Conservation (phyloP, 768 basidiomycete genomes). For the Mycena haematopus region DNA sequence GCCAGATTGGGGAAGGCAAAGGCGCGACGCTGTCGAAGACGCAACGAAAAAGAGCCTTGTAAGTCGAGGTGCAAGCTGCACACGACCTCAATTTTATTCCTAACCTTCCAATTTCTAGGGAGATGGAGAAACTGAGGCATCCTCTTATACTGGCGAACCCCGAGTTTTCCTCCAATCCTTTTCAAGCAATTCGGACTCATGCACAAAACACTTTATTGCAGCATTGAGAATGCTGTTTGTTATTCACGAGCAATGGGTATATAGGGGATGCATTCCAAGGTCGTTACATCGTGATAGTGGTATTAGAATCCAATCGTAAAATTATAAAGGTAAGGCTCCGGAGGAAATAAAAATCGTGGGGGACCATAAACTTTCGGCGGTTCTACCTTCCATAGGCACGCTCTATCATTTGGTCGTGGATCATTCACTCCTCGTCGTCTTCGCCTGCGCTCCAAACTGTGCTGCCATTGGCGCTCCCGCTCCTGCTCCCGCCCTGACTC, state of each 20-base stretch:
- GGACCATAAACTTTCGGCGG: slow-evolving; percentile 6
- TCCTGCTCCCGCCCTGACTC: slow-evolving; percentile 70
- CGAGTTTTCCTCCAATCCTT: slow-evolving; percentile 71
- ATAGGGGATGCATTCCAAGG: slow-evolving; percentile 11
- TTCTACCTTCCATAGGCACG: slow-evolving; percentile 8
- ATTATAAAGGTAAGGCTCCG: slow-evolving; percentile 17
- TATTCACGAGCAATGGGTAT: slow-evolving; percentile 25
- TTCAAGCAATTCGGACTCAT: slow-evolving; percentile 79
- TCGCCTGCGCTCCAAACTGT: slow-evolving; percentile 89
- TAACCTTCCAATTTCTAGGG: slow-evolving; percentile 44
- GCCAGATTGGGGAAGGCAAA: slow-evolving; percentile 74
- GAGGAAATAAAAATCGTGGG: slow-evolving; percentile 14
- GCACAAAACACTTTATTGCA: slow-evolving; percentile 78
- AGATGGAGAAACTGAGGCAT: slow-evolving; percentile 70
- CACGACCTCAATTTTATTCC: background rate
- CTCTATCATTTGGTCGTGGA: slow-evolving; percentile 4
- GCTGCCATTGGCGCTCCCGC: slow-evolving; percentile 46
- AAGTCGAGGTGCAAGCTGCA: slow-evolving; percentile 35
- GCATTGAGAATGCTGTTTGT: slow-evolving; percentile 36
- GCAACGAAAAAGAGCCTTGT: slow-evolving; percentile 77
- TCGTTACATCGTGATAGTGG: slow-evolving; percentile 16
- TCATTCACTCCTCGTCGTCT: slow-evolving; percentile 50
- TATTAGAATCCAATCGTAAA: slow-evolving; percentile 12
- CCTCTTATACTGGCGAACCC: slow-evolving; percentile 73
- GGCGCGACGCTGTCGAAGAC: slow-evolving; percentile 59